Conservation (phyloP, 2,329 filamentous ascomycete genomes). For the Tolypocladium amazonense region DNA sequence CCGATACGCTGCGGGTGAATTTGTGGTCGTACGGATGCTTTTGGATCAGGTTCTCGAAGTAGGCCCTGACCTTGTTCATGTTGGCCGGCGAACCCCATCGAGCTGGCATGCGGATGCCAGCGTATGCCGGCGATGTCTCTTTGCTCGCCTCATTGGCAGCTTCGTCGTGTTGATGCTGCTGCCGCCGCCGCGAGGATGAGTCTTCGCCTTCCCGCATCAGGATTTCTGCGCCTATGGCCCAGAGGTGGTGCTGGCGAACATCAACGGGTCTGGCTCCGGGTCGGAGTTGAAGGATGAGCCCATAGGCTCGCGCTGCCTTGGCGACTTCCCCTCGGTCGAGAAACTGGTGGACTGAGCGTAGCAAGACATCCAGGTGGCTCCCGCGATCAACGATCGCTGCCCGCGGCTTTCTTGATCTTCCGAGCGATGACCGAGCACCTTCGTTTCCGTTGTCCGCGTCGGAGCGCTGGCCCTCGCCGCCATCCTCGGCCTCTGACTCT, state of each 20-base stretch:
- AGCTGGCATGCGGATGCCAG: slow-evolving; percentile 2
- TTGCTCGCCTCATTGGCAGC: background rate
- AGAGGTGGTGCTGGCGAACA: slow-evolving; percentile 57
- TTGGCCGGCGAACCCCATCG: slow-evolving; percentile 35
- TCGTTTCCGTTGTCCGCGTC: slow-evolving; percentile 32
- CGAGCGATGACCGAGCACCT: background rate
- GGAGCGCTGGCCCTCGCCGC: background rate
- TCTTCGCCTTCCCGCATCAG: slow-evolving; percentile 52
- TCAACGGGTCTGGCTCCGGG: slow-evolving; percentile 42
- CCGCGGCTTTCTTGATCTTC: slow-evolving; percentile 14
- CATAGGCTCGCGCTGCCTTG: slow-evolving; percentile 66
- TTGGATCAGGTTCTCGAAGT: slow-evolving; percentile 69
- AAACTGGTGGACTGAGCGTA: slow-evolving; percentile 60
- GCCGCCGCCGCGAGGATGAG: background rate
- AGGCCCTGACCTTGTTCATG: slow-evolving; percentile 37
- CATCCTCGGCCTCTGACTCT: background rate
- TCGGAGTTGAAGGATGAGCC: slow-evolving; percentile 53
- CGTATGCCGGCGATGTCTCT: background rate
- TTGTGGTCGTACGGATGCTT: slow-evolving; percentile 61
- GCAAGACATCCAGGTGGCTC: slow-evolving; percentile 54
- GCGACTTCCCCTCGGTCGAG: slow-evolving; percentile 59
- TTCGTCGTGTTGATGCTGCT: background rate
- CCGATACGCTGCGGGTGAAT: slow-evolving; percentile 47
- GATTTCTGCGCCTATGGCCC: slow-evolving; percentile 80
- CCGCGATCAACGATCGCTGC: slow-evolving; percentile 5